These are phyloP conservation scores for Theobroma cacao DNA, from an alignment of 345 rosid species.

Conservation along the genomic window DNA sequence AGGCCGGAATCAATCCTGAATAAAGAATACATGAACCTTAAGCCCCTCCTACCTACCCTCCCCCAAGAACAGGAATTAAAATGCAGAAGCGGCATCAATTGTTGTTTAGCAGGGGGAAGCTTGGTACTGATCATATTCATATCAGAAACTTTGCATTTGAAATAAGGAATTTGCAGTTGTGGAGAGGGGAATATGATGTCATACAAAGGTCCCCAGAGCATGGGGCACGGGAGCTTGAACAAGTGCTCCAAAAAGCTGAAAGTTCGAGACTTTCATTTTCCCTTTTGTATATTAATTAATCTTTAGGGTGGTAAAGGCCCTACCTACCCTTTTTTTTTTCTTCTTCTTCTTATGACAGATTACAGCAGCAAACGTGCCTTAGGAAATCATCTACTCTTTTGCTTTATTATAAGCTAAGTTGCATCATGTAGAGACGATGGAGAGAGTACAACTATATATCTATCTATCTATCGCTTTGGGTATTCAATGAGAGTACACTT, in stretches of 20 bases:
- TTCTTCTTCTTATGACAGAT: not conserved
- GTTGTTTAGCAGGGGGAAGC: not conserved
- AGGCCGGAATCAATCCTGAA: too few relatives aligned
- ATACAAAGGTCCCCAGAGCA: constrained; percentile 20
- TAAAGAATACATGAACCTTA: not conserved
- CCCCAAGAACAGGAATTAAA: not conserved
- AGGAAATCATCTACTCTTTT: not conserved
- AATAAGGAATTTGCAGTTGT: not conserved
- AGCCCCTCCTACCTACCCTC: not conserved
- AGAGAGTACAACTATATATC: constrained; percentile 5
- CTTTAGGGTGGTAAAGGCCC: constrained; percentile 15
- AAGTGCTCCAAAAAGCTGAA: constrained; percentile 46
- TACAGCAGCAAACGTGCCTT: constrained; percentile 10
- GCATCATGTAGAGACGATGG: constrained; percentile 6
- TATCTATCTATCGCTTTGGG: not conserved
- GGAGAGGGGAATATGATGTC: constrained; percentile 24
- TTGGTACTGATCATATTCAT: not conserved
- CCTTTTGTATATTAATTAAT: not conserved
- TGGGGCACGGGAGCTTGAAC: constrained; percentile 27
- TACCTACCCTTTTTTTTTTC: not conserved
- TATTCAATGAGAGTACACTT: not conserved
- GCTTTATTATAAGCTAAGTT: constrained; percentile 7
- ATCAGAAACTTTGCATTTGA: not conserved
- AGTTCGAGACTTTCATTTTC: constrained; percentile 19
- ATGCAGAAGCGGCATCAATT: constrained; percentile 4